A percentile compares a stretch with the other conserved stretches of the same genome.
Conservation (phyloP, 148 eudicot species). For the Silene conica region DNA sequence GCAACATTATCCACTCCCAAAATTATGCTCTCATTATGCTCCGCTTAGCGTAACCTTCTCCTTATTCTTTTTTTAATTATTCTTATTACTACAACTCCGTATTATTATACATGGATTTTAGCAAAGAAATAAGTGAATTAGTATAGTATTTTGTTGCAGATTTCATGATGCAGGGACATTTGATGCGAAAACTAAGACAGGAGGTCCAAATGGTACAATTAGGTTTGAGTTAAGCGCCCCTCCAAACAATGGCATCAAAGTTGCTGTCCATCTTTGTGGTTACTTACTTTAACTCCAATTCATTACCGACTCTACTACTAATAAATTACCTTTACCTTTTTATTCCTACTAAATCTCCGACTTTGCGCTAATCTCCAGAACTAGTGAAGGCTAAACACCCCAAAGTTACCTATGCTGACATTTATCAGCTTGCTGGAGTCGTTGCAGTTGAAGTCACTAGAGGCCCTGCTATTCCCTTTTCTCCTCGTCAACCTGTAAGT, state of each 20-base stretch:
- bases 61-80: too few species aligned
- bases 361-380: neutral
- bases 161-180: neutral
- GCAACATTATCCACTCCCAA: conserved; percentile 57
- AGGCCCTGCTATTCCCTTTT: neutral
- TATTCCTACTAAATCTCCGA: too few species aligned
- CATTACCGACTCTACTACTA: too few species aligned
- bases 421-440: neutral
- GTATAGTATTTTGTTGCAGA: neutral
- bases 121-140: too few species aligned
- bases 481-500: neutral
- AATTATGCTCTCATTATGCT: conserved; percentile 82
- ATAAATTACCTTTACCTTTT: too few species aligned
- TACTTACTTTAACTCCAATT: neutral
- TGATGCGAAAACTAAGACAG: neutral
- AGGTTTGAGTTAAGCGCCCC: neutral
- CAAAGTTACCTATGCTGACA: neutral
- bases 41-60: conserved; percentile 94
- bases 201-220: too few species aligned
- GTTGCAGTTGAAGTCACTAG: neutral
- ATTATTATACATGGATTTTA: too few species aligned
- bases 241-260: neutral
- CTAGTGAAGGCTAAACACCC: neutral
- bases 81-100: too few species aligned
- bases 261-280: neutral